Conservation (phyloP, 2,329 filamentous ascomycete species). For the Hypoxylon sp. region DNA sequence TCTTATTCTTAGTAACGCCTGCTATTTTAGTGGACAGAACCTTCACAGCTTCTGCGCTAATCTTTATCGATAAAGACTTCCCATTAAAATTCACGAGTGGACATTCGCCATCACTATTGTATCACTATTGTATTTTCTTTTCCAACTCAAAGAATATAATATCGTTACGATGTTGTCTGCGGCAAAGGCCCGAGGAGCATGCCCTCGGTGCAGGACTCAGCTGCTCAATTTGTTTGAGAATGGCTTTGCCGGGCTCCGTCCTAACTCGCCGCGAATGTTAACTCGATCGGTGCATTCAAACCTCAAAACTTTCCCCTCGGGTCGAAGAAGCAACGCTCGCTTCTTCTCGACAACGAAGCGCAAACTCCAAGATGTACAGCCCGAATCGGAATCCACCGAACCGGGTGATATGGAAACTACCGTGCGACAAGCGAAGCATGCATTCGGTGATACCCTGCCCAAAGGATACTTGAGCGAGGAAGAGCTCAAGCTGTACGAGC, state of each 20-base stretch:
- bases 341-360: conserved; percentile 44
- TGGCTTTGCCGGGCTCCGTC: conserved; percentile 47
- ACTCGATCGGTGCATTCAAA: conserved; percentile 29
- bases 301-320: conserved; percentile 23
- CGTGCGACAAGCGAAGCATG: conserved; percentile 77
- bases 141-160: neutral
- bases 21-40: conserved; percentile 25
- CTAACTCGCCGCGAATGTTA: conserved; percentile 29
- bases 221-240: conserved; percentile 54
- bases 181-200: conserved; percentile 53
- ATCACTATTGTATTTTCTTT: neutral
- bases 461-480: conserved; percentile 74
- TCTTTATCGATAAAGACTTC: conserved; percentile 24
- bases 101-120: conserved; percentile 19
- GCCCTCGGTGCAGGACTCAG: conserved; percentile 55
- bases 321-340: conserved; percentile 31
- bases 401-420: conserved; percentile 54
- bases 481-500: conserved; percentile 80
- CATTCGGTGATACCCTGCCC: conserved; percentile 82
- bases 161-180: conserved; percentile 54
- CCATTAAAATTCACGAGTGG: conserved; percentile 17
- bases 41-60: conserved; percentile 17
- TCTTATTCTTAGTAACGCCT: conserved; percentile 28
- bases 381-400: conserved; percentile 23
- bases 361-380: conserved; percentile 37